Base-by-base conservation (phyloP, 257 asterid genomes). In the Scutellaria baicalensis region DNA sequence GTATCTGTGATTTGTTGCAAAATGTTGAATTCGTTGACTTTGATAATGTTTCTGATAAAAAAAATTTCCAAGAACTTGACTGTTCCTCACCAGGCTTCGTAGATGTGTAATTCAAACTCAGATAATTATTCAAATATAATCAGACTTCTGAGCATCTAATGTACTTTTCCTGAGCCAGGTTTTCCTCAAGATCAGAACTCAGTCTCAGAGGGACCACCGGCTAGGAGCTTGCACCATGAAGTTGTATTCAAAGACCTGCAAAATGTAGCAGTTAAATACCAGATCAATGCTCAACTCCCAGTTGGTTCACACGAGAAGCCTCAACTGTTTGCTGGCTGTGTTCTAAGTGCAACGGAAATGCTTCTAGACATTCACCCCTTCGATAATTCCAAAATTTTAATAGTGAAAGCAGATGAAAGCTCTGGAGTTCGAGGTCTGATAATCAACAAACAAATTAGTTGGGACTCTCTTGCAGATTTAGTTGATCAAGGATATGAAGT, bases 391-490 rank as follows among this genome's bases (percentile, higher is more conserved):
- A 93, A 79, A 72, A 82, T 93, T 61, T 82, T 91, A 43, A 69
- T 91, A 2, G 89, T 93, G 72, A 89, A 82, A 77, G 96, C 54
- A 35, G 89, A 91, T 39, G 77, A 83, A 72, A 74, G 40, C 69
- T 69, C 81, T 27, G 95, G 93, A 51, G 81, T 82, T 75, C 85
- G 82, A 62, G 99, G 99, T 64, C 81, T 93, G 77, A 86, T 93
- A 18, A 35, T 82, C 52, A 93, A 93, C 70, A 93, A 89, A 73
- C 93, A 67, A 39, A 84, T 93, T 39, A 81, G 64, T 31, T 93
- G 99, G 99, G 94, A 91, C 59, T 80, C 94, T 40, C 75, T 89
- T 18, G 85, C 82, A 48, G 82, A 86, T 13, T 80, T 27, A 2
- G 33, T 82, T 73, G 93, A 75, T 75, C 95, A 79, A 69, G 92